These are phyloP conservation scores for Talaromyces nanjingensis DNA, from an alignment of 495 filamentous ascomycete genomes.

Conservation along the genomic window DNA sequence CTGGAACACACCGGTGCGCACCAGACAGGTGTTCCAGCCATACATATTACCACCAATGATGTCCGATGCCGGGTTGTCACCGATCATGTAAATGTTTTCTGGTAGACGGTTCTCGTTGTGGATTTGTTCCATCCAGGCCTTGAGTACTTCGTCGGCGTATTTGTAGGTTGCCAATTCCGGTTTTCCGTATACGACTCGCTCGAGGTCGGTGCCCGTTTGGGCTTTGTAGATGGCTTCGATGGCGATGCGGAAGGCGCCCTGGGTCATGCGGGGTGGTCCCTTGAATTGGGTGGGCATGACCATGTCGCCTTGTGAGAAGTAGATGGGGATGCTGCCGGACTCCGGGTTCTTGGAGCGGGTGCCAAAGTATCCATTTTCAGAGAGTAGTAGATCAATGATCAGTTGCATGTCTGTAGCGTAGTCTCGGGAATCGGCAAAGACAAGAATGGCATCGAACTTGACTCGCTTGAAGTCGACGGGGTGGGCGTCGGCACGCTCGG, in stretches of 20 bases:
- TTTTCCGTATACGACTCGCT: conserved; percentile 82
- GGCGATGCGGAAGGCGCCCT: conserved; percentile 69
- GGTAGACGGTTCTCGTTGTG: conserved; percentile 66
- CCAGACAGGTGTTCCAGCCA: conserved; percentile 72
- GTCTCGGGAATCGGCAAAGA: conserved; percentile 78
- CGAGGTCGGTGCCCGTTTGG: conserved; percentile 63
- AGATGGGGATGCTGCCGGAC: conserved; percentile 63
- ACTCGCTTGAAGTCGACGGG: conserved; percentile 59
- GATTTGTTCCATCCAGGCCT: conserved; percentile 68
- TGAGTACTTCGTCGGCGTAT: conserved; percentile 71
- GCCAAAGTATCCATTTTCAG: conserved; percentile 60
- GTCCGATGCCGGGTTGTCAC: conserved; percentile 73
- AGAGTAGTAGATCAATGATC: conserved; percentile 74
- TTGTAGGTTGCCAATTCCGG: conserved; percentile 74
- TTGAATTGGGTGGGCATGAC: conserved; percentile 74
- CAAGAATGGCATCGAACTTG: conserved; percentile 77
- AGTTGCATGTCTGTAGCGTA: conserved; percentile 81
- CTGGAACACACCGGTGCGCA: conserved; percentile 56
- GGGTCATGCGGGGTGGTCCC: conserved; percentile 60
- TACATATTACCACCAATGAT: conserved; percentile 77
- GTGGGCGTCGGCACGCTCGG: conserved; percentile 60
- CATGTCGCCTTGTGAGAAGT: conserved; percentile 70
- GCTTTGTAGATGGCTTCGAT: conserved; percentile 76
- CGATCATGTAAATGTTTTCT: conserved; percentile 74
- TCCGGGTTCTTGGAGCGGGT: conserved; percentile 64